Evolutionary conservation across 768 basidiomycete species (phyloP), one percentile per base, ranked within the genome.

Genomic region (Lentinula edodes): DNA sequence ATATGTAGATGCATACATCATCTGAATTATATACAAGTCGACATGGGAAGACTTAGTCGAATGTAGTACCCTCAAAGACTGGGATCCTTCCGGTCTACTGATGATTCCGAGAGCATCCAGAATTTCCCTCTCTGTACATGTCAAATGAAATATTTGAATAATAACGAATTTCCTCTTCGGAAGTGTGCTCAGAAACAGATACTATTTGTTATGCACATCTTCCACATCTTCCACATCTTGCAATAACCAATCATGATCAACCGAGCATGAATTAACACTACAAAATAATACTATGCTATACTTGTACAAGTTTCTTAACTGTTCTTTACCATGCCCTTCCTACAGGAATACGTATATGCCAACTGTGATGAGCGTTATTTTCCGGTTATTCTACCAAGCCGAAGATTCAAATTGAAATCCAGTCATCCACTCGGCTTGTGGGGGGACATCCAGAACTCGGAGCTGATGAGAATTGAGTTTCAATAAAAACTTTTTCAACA

Each of bases 401-500:
- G 28, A 3, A 13, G 10, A 35, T 10, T 52, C 32, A 52, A 34
- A 46, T 36, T 35, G n/a, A 52, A 32, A 15, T 34, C 58, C 58
- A 59, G 28, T 89, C 86, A 16, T 76, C 75, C 3, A 88, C 86
- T 50, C 81, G 75, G 52, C 73, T 82, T n/a, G 80, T 65, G 48
- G 69, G 70, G 0, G 87, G 87, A 71, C 80, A 82, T 0, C 83
- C 83, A 5, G 74, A 65, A 9, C 76, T 74, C 0, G 85, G 81
- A 2, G 66, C 63, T 60, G 73, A 62, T 0, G 78, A 78, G 64
- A 81, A 83, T 67, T 82, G 76, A 15, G 90, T 91, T 74, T 89
- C 78, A 5, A 93, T 86, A 66, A 91, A 91, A 1, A 89, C 88
- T 71, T 90, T 90, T 69, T 83, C 77, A 6, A 90, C 81, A 3